Evolutionary conservation across 2,329 filamentous ascomycete species (phyloP).

Genomic region (Aphanocladium album): DNA sequence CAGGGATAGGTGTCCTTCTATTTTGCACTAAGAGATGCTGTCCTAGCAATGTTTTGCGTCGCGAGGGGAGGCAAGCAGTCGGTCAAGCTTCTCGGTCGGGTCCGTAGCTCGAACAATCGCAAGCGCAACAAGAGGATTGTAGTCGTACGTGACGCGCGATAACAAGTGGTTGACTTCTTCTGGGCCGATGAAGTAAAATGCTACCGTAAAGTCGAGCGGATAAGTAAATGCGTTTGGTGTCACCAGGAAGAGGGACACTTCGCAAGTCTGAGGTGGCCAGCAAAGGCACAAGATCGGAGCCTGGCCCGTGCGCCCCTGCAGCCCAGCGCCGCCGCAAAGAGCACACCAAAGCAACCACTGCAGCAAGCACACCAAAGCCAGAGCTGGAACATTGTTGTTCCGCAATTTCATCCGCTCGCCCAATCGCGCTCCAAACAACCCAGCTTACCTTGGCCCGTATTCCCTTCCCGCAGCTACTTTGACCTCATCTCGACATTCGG

Average conservation of each 20-base stretch:
- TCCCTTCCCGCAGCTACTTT: neutral
- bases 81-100: neutral
- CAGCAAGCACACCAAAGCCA: neutral
- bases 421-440: conserved; percentile 12
- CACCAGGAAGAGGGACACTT: neutral
- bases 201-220: neutral
- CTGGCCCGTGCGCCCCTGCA: neutral
- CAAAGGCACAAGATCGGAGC: conserved; percentile 1
- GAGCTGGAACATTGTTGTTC: conserved; percentile 6
- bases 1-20: neutral
- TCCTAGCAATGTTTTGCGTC: conserved; percentile 7
- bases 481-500: neutral
- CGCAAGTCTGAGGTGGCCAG: neutral
- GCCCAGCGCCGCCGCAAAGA: neutral
- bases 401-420: neutral
- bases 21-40: neutral
- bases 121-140: neutral
- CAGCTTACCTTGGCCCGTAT: conserved; percentile 7
- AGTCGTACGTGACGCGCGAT: neutral
- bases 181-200: neutral
- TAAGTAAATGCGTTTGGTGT: conserved; percentile 7
- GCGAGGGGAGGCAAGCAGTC: neutral
- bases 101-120: neutral
- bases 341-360: neutral
- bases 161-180: neutral